Evolutionary conservation across 169 alveolate species (phyloP), one percentile per base, ranked within the genome.

Genomic region (Besnoitia besnoiti): DNA sequence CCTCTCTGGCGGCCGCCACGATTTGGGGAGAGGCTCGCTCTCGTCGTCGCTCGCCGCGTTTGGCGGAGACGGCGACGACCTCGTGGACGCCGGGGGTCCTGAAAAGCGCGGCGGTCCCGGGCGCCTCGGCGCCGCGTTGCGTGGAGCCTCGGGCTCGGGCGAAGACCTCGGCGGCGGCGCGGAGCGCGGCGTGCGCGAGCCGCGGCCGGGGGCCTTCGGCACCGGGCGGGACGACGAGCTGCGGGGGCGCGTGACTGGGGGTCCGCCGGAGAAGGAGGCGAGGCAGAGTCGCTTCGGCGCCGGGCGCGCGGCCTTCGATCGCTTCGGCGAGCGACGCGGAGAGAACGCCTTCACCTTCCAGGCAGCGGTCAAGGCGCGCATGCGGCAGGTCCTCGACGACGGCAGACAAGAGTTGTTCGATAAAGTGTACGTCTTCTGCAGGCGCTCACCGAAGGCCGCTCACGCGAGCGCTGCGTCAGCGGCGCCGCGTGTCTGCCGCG

Each of bases 321-420:
- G 80, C 80, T 33, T 30, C 80, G 55, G 87, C 14, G 87, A 19
- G 19, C 61, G 59, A 39, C 5, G 61, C 4, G 87, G 87, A 37
- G 87, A 77, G 40, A 77, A 77, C 59, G 87, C 59, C 8, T 77
- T 77, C 61, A 77, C 87, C 24, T 77, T 77, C 35, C 87, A 77
- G 47, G 87, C 87, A 0, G 87, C 87, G 40, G 87, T 77, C 40
- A 77, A 77, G 59, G 87, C 87, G 19, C 49, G 87, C 49, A 37
- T 77, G 87, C 87, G 87, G 8, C 61, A 10, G 3, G 19, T 42
- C 46, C 46, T 73, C 46, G 82, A 37, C 39, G 82, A 73, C 39
- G n/a, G 82, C 3, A 2, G 47, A 35, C 47, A 73, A n/a, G 82
- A 73, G 82, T 8, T 19, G 14, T 73, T 37, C 82, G 82, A 73